Base-by-base conservation (phyloP, 768 basidiomycete species). In the Tulasnella sp. region DNA sequence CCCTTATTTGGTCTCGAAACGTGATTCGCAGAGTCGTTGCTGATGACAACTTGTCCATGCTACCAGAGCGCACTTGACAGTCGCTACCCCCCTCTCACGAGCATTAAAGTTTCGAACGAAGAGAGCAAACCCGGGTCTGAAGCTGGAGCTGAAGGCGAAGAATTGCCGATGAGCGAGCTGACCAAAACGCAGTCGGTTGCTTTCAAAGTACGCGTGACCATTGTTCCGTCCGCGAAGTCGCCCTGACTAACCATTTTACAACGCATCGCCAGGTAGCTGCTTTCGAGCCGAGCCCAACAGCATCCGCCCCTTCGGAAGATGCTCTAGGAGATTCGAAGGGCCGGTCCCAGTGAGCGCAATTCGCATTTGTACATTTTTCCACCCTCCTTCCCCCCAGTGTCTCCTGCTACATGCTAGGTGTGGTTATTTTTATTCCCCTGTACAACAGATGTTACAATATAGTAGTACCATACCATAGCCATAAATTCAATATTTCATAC, bases 391-490 rank as follows among this genome's bases (percentile, higher is more conserved):
- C n/a, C 7, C 6, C 13, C 16, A 10, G 9, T 5, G 0, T 20
- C 29, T 13, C 61, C 32, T 29, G 5, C 32, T 18, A 9, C 55
- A 4, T 16, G 18, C 13, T 15, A n/a, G 3, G n/a, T 57, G 10
- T 16, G 16, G 10, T 67, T 67, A 67, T 67, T 26, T 23, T 67
- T 67, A 67, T 67, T 67, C n/a, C 35, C 61, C 13, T 67, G 61
- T 67, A 67, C 61, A 67, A 67, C 61, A 67, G 61, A 67, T 67
- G 61, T 67, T 29, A 67, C 4, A 26, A 67, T 67, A 67, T 13
- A 29, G 29, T 35, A 23, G 61, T 51, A 51, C n/a, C 51, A 13
- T 67, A 67, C 16, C 29, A 6, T 61, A 67, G 61, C 32, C 32
- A 67, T 29, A 35, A 35, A 67, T 26, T 67, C 15, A 26, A 26